Base-by-base conservation (phyloP, 2,329 filamentous ascomycete species). In the Xenoacremonium recifei region DNA sequence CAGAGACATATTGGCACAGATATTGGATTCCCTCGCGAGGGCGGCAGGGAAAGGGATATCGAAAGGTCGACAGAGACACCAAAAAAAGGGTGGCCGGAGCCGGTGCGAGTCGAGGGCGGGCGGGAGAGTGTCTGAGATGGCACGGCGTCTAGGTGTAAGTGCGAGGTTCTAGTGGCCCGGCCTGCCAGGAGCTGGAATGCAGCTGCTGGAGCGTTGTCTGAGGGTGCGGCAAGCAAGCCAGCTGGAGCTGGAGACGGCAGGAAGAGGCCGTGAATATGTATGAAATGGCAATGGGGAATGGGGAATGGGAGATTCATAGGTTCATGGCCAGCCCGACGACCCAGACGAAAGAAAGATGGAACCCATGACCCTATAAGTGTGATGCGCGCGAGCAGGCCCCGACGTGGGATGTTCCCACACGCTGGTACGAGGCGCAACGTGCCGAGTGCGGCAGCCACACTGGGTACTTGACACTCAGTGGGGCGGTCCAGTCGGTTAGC, bases 401-500 rank as follows among this genome's bases (percentile, higher is more conserved):
- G n/a, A n/a, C n/a, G 21, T 25, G 35, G 35, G 35, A 37, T 37
- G 45, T 35, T 52, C 48, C 50, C 50, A 54, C 51, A 27, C 43
- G 43, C 51, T 54, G 51, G 51, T 52, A 54, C 51, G 51, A 52
- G 42, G 32, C 29, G 31, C 30, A 19, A 51, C 37, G 48, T 54
- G 43, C 36, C 36, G 20, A 9, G 18, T 1, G 9, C 11, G 0
- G 5, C 3, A 3, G 6, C 19, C 39, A 37, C 51, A 54, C 51
- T 52, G 51, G 50, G 40, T 54, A 54, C 51, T 39, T 43, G 32
- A 23, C 35, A 15, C 11, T 11, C 9, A 17, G 11, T n/a, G 18
- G 32, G 32, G 32, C 12, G 32, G 5, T 5, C 5, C 5, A 7
- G 32, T 20, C 6, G 32, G 15, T 20, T 34, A 34, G 32, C 32